Evolutionary conservation across 495 filamentous ascomycete genomes (phyloP).

Genomic region (Talaromyces stipitatus): DNA sequence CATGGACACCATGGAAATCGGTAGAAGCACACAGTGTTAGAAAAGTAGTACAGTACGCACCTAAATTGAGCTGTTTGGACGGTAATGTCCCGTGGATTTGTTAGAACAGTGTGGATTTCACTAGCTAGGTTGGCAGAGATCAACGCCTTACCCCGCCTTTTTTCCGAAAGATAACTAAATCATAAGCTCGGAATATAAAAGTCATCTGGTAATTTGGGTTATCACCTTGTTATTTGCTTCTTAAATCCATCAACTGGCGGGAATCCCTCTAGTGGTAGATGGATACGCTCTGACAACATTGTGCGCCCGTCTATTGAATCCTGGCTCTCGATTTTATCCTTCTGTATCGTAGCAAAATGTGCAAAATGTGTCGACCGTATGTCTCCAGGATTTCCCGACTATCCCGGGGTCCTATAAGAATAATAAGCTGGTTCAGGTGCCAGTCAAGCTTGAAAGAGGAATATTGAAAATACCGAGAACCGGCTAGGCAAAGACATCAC

Average conservation of each 20-base stretch:
- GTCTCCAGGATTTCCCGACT: constrained; percentile 28
- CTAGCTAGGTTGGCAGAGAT: constrained; percentile 46
- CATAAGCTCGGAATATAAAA: background rate
- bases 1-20: background rate
- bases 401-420: no score
- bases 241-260: constrained; percentile 48
- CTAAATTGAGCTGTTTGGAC: constrained; percentile 51
- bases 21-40: no score
- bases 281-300: constrained; percentile 36
- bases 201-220: background rate
- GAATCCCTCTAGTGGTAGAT: constrained; percentile 41
- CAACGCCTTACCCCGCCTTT: constrained; percentile 53
- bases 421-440: no score
- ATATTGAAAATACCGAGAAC: no score
- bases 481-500: no score
- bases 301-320: constrained; percentile 34
- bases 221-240: constrained; percentile 41
- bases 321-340: constrained; percentile 37
- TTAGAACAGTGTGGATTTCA: constrained; percentile 46
- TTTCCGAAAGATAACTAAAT: constrained; percentile 44
- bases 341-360: constrained; percentile 10
- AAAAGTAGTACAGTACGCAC: constrained; percentile 26
- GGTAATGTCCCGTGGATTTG: constrained; percentile 49
- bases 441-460: no score
- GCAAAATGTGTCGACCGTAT: constrained; percentile 16